Percentiles rank a stretch among this genome's conserved stretches.
Evolutionary conservation across 176 grass and related monocot species (phyloP).

Genomic region (Carex pumila): DNA sequence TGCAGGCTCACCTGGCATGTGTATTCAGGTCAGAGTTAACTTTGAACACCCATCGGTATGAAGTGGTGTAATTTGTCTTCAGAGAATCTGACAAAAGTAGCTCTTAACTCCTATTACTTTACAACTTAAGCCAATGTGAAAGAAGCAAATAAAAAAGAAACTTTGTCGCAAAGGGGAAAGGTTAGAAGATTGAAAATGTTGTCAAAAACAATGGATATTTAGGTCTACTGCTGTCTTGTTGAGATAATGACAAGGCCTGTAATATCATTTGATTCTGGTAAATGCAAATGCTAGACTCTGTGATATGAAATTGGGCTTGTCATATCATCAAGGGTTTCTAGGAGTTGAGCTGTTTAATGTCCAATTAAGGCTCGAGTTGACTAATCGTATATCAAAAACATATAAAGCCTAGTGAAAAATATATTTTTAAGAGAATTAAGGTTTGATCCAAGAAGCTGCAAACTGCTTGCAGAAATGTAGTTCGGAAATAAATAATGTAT

Average conservation of each 20-base stretch:
- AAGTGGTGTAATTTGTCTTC: neutral
- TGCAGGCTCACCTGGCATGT: conserved; percentile 42
- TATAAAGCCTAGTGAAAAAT: neutral
- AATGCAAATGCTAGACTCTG: neutral
- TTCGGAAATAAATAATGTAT: neutral
- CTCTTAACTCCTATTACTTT: neutral
- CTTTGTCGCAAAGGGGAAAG: neutral
- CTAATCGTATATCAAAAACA: neutral
- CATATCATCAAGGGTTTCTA: neutral
- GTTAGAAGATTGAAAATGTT: neutral
- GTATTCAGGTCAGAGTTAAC: conserved; percentile 58
- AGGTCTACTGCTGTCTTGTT: neutral
- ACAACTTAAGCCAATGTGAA: neutral
- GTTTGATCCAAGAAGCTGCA: neutral
- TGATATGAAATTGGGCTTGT: neutral
- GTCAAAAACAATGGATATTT: neutral
- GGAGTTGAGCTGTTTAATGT: neutral
- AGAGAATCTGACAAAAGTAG: conserved; percentile 5
- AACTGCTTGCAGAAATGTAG: neutral
- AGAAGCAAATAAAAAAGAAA: neutral
- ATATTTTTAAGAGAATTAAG: neutral
- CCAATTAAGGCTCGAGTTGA: neutral
- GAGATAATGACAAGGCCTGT: neutral
- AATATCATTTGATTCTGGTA: neutral
- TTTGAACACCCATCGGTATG: neutral